phyloP scores from a whole-genome alignment of 2,329 filamentous ascomycete genomes.

The Fusarium setosum region DNA sequence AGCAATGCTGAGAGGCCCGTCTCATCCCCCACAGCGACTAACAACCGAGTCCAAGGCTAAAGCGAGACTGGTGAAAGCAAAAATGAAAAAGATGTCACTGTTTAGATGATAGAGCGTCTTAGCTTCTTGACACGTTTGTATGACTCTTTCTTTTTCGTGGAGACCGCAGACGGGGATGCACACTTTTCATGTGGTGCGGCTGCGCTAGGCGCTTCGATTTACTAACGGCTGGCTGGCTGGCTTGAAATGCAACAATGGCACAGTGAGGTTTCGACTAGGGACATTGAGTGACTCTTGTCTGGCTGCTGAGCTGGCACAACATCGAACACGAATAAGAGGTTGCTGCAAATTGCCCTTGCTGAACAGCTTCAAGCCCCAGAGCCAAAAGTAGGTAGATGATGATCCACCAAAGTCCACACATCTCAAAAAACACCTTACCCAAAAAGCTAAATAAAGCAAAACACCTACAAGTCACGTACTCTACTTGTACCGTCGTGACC shows the following conservation, averaged over 20 bases:
- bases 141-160: constrained; percentile 25
- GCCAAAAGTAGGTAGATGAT: constrained; percentile 6
- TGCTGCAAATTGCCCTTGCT: not conserved
- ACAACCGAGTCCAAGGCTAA: not conserved
- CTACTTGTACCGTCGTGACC: constrained; percentile 17
- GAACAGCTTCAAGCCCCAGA: not conserved
- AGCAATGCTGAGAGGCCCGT: constrained; percentile 27
- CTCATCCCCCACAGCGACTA: constrained; percentile 19
- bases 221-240: not conserved
- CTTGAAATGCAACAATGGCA: constrained; percentile 9
- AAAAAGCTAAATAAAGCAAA: constrained; percentile 22
- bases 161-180: not conserved
- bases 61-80: not conserved
- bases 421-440: constrained; percentile 8
- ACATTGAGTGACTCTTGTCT: constrained; percentile 3
- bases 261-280: not conserved
- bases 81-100: constrained; percentile 1
- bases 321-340: constrained; percentile 19
- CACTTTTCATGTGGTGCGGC: not conserved
- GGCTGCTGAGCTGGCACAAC: constrained; percentile 28
- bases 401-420: constrained; percentile 2
- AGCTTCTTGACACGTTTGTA: constrained; percentile 34
- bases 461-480: no score
- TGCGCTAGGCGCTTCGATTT: not conserved
- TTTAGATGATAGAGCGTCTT: constrained; percentile 21